Evolutionary conservation across 495 filamentous ascomycete genomes (phyloP), one percentile per base, ranked within the genome.

Genomic region (Mytilinidion resinicola): DNA sequence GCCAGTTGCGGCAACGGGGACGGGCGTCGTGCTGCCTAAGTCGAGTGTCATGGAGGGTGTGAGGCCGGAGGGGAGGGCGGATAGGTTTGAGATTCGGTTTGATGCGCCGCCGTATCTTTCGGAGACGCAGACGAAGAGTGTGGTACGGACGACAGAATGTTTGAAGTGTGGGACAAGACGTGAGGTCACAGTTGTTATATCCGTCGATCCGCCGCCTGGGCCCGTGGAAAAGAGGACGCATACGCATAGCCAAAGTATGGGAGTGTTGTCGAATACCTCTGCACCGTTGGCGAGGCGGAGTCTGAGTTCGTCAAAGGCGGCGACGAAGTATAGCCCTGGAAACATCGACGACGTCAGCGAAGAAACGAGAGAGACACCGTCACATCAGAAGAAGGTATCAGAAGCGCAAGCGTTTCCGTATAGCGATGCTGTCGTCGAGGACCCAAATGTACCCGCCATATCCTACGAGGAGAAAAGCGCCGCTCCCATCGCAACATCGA

Each of bases 131-230:
- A 65, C 54, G 48, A 53, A 35, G 43, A 57, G 14, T 11, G 58
- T 65, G 1, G 50, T 55, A 10, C 19, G 59, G 20, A 54, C 57
- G 51, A 61, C 58, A 35, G 58, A 59, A 19, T 65, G 62, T 36
- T 21, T 61, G 55, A 65, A 65, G 55, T 65, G 62, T 53, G 62
- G 62, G 1, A 56, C 50, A 3, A 58, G 58, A 34, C 55, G 62
- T 53, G 62, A 65, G 38, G 62, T 65, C 30, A 59, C 44, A 7
- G 62, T 65, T 11, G 51, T 53, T 0, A 65, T 65, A 20, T 65
- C 62, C 9, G 34, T 65, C 35, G 62, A 65, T 56, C 62, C 62
- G 0, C 30, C 25, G 36, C 54, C 55, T 12, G 58, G 58, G 5
- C 62, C 62, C 3, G 25, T 55, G 39, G 19, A 5, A 30, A 14